Evolutionary conservation across 352 stramenopile genomes (phyloP).

Genomic region (Thraustochytrium sp.): DNA sequence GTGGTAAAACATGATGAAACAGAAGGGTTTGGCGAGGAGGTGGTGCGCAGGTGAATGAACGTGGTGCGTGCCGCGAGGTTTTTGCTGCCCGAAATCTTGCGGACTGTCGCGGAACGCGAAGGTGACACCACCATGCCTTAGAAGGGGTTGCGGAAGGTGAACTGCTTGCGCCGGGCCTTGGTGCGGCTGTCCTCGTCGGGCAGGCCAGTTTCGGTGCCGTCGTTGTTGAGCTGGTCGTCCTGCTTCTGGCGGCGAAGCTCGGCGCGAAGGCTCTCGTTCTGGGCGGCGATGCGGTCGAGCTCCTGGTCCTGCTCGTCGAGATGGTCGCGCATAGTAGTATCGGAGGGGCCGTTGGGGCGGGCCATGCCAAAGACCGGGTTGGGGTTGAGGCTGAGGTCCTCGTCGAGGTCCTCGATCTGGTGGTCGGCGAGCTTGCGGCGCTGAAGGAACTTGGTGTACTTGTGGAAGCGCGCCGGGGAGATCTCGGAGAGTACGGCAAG

Average conservation of each 20-base stretch:
- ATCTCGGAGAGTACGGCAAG: slow-evolving; percentile 26
- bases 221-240: slow-evolving; percentile 21
- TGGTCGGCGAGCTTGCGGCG: slow-evolving; percentile 30
- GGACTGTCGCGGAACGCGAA: no score
- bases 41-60: no score
- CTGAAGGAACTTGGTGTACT: slow-evolving; percentile 18
- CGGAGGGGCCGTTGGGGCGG: no score
- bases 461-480: not conserved
- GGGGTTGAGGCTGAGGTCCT: not conserved
- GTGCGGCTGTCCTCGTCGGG: no score
- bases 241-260: slow-evolving; percentile 19
- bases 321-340: not conserved
- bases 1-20: no score
- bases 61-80: no score
- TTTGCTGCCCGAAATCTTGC: no score
- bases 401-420: slow-evolving; percentile 31
- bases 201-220: slow-evolving; percentile 2
- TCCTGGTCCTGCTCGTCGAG: slow-evolving; percentile 20
- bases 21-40: no score
- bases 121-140: no score
- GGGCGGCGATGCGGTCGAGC: not conserved
- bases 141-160: no score
- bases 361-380: slow-evolving; percentile 23
- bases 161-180: no score
- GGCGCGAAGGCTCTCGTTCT: slow-evolving; percentile 17